Evolutionary conservation across 2,329 filamentous ascomycete species (phyloP).

Genomic region (Aureobasidium leucospermi): DNA sequence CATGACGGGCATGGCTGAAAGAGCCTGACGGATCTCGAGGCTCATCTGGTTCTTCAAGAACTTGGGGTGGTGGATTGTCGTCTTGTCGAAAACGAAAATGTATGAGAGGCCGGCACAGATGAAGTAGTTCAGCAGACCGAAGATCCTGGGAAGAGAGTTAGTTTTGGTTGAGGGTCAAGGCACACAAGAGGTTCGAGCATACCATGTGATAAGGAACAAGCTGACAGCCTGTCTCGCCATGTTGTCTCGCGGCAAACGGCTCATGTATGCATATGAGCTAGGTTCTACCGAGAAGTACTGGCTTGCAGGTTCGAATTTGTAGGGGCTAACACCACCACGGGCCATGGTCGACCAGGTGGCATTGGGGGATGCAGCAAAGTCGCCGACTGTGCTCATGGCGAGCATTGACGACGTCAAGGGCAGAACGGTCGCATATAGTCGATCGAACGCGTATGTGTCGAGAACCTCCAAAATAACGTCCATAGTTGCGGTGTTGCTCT

Average conservation of each 20-base stretch:
- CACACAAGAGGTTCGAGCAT: conserved; percentile 20
- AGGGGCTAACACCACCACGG: conserved; percentile 37
- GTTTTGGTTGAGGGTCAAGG: not conserved
- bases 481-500: conserved; percentile 48
- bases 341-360: conserved; percentile 43
- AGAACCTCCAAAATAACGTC: conserved; percentile 82
- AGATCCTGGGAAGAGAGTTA: conserved; percentile 54
- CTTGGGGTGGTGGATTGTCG: conserved; percentile 80
- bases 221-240: conserved; percentile 65
- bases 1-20: conserved; percentile 72
- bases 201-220: conserved; percentile 84
- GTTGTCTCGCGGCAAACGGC: conserved; percentile 70
- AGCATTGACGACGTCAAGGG: conserved; percentile 48
- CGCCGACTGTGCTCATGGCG: conserved; percentile 45
- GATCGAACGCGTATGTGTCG: conserved; percentile 77
- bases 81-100: conserved; percentile 84
- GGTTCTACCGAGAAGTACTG: conserved; percentile 63
- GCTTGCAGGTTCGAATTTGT: conserved; percentile 67
- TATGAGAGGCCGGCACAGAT: conserved; percentile 77
- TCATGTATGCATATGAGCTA: conserved; percentile 69
- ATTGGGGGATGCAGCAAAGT: conserved; percentile 48
- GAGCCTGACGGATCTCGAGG: conserved; percentile 77
- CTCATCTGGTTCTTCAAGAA: conserved; percentile 90
- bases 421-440: conserved; percentile 64
- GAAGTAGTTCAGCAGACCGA: conserved; percentile 80